Conservation (phyloP, 305 asterid species). For the Fraxinus baroniana region DNA sequence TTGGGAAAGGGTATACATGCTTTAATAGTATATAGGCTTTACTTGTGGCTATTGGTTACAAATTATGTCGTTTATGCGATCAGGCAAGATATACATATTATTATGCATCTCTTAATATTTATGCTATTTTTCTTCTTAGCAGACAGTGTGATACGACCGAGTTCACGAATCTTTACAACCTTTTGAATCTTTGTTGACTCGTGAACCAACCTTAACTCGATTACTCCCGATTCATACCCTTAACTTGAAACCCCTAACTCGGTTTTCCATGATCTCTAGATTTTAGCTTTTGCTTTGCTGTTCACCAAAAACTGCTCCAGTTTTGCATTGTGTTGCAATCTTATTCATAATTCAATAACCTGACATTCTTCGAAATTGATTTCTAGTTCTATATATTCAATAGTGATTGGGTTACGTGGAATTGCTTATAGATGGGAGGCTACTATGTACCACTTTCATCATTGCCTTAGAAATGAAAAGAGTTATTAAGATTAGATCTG, state of each 20-base stretch:
- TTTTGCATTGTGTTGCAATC: background rate
- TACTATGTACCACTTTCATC: background rate
- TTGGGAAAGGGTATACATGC: background rate
- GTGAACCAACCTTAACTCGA: background rate
- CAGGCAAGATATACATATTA: background rate
- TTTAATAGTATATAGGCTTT: background rate
- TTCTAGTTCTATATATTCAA: background rate
- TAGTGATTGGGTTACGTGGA: background rate
- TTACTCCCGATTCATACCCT: background rate
- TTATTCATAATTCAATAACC: background rate
- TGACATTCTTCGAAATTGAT: background rate
- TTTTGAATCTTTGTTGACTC: background rate
- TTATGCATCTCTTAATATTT: background rate
- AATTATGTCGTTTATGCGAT: background rate
- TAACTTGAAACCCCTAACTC: background rate
- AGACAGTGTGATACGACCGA: background rate
- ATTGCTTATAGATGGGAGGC: background rate
- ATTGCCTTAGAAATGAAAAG: background rate
- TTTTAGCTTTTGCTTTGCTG: background rate
- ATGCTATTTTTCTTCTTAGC: background rate
- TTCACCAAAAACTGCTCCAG: background rate
- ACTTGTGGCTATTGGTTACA: background rate
- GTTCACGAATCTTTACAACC: background rate
- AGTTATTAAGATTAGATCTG: background rate
- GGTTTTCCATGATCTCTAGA: background rate